A percentile compares a stretch with the other conserved stretches of the same genome.
Conservation (phyloP, 2,329 filamentous ascomycete genomes). For the Fusarium sp. region DNA sequence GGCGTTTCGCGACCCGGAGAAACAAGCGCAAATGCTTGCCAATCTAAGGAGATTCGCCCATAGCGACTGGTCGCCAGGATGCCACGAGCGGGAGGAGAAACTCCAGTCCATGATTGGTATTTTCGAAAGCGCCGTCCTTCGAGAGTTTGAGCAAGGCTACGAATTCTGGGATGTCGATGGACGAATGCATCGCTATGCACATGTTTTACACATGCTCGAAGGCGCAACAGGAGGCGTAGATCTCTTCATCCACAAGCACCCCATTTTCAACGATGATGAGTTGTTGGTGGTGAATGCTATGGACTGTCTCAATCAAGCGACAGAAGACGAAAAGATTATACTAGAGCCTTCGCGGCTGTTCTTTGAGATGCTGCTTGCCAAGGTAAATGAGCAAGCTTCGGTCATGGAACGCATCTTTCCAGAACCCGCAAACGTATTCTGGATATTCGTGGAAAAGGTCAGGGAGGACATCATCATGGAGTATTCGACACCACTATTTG, state of each 20-base stretch:
- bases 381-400: conserved; percentile 84
- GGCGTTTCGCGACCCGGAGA: conserved; percentile 87
- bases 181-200: conserved; percentile 88
- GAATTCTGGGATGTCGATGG: conserved; percentile 90
- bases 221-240: conserved; percentile 84
- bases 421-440: conserved; percentile 75
- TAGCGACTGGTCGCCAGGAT: conserved; percentile 84
- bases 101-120: conserved; percentile 80
- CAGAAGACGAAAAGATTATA: conserved; percentile 72
- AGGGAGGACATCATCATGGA: conserved; percentile 87
- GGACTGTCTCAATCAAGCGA: conserved; percentile 81
- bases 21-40: conserved; percentile 89
- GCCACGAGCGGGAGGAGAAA: conserved; percentile 76
- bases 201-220: conserved; percentile 85
- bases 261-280: conserved; percentile 80
- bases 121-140: conserved; percentile 90
- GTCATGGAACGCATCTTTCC: conserved; percentile 89
- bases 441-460: conserved; percentile 83
- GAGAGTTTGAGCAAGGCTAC: conserved; percentile 94
- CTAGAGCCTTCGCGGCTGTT: conserved; percentile 85
- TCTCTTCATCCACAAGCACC: conserved; percentile 89
- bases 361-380: conserved; percentile 78
- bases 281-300: conserved; percentile 75
- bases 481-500: conserved; percentile 86
- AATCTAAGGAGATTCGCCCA: conserved; percentile 83